Base-by-base conservation (phyloP, 148 eudicot genomes). In the Talinum fruticosum region DNA sequence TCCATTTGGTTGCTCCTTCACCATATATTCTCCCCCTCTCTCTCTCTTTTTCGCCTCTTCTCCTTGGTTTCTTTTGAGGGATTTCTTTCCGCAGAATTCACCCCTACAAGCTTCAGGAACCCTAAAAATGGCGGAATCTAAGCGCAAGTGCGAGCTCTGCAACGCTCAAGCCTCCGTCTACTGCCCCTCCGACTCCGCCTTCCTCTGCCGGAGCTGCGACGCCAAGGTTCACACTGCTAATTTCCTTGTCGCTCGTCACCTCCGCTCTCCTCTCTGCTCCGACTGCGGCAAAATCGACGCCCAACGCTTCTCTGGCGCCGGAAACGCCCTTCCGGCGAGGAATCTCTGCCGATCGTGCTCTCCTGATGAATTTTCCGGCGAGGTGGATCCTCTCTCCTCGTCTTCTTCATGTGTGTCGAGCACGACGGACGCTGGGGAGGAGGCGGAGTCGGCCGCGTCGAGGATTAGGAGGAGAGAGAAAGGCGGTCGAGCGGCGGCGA, bases 271-370 rank as follows among this genome's bases (percentile, higher is more conserved):
- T 66, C 70, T 66, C 21, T 66, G 70, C 70, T 62, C 82, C 38
- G 10, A 19, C 10, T 88, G 91, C 65, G 34, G n/a, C 0, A 69
- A 26, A 0, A 26, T 79, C 66, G 82, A 74, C 74, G 83, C 76
- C 2, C 44, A 68, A 2, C 66, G 34, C 6, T 21, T 84, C 54
- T 83, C 89, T 81, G 88, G 88, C 53, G 76, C 64, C 66, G 70
- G 24, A 8, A 65, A 41, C 29, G 66, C 24, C 2, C 41, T 33
- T 1, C 8, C 71, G 36, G 26, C 51, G 29, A 37, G 3, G 0
- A 12, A 18, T 2, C 26, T 66, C 36, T 86, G 91, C 49, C 70
- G 57, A 2, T 71, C 79, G 23, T 87, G 93, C 77, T 79, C 81
- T 18, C 76, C 70, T 73, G 71, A 36, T 36, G 24, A 24, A n/a